Conservation (phyloP, 768 basidiomycete species). For the Auricularia sp. region DNA sequence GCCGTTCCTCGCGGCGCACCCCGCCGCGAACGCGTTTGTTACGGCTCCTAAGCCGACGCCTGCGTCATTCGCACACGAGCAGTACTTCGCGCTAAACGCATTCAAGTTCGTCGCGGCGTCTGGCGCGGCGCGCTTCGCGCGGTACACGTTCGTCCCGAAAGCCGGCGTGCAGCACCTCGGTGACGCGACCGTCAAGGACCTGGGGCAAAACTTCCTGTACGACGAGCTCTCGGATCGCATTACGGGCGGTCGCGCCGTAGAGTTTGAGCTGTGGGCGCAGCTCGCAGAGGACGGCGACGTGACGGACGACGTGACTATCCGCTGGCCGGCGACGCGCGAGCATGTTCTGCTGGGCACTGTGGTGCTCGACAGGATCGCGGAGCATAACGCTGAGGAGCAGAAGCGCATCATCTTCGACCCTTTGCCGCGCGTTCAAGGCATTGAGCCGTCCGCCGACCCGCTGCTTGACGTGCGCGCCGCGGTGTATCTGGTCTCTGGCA, state of each 20-base stretch:
- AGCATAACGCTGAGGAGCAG: slow-evolving; percentile 7
- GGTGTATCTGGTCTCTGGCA: slow-evolving; percentile 13
- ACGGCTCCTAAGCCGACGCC: slow-evolving; percentile 10
- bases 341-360: slow-evolving; percentile 10
- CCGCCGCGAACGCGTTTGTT: slow-evolving; percentile 6
- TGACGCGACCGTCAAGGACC: not conserved
- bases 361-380: slow-evolving; percentile 2
- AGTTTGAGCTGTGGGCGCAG: slow-evolving; percentile 9
- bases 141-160: slow-evolving; percentile 9
- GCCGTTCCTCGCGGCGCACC: slow-evolving; percentile 9
- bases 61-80: slow-evolving; percentile 5
- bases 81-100: slow-evolving; percentile 10
- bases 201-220: not conserved
- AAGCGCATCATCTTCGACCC: slow-evolving; percentile 14
- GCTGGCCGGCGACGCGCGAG: slow-evolving; percentile 11
- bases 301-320: slow-evolving; percentile 11
- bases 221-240: not conserved
- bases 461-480: slow-evolving; percentile 12
- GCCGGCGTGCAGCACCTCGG: slow-evolving; percentile 1
- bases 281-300: slow-evolving; percentile 12
- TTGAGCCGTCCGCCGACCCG: slow-evolving; percentile 13
- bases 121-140: slow-evolving; percentile 7
- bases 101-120: slow-evolving; percentile 10
- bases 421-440: slow-evolving; percentile 12
- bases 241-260: slow-evolving; percentile 1